Conservation (phyloP, 305 asterid genomes). For the Solanum hybrid region DNA sequence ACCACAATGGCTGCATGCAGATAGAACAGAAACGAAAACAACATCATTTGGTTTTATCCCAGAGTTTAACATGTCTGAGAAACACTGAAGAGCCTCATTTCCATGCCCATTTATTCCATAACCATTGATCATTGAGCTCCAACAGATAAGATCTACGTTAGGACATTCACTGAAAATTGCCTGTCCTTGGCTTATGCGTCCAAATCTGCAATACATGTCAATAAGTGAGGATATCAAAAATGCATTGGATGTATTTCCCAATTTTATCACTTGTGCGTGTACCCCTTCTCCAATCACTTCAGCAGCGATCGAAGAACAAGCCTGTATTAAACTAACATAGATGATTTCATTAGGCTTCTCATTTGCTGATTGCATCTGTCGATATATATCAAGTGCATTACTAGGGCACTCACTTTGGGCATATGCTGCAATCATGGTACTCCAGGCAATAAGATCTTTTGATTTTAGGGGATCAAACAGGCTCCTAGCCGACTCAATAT, state of each 20-base stretch:
- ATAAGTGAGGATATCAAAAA: slow-evolving; percentile 48
- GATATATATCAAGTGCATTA: slow-evolving; percentile 36
- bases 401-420: slow-evolving; percentile 37
- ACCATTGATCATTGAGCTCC: slow-evolving; percentile 95
- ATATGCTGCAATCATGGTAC: slow-evolving; percentile 57
- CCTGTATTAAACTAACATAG: slow-evolving; percentile 48
- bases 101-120: slow-evolving; percentile 68
- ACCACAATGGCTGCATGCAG: slow-evolving; percentile 82
- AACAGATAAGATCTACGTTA: slow-evolving; percentile 49
- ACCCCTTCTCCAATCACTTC: slow-evolving; percentile 47
- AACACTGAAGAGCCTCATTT: slow-evolving; percentile 57
- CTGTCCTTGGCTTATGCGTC: slow-evolving; percentile 43
- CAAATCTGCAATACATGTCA: slow-evolving; percentile 70
- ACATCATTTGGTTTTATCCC: slow-evolving; percentile 60
- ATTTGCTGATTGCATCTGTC: slow-evolving; percentile 44
- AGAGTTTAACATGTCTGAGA: slow-evolving; percentile 42
- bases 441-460: slow-evolving; percentile 77
- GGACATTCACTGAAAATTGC: slow-evolving; percentile 43
- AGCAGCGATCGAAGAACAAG: slow-evolving; percentile 38
- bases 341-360: slow-evolving; percentile 65
- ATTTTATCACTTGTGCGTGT: slow-evolving; percentile 45
- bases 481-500: slow-evolving; percentile 41
- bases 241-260: slow-evolving; percentile 42
- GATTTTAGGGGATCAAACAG: slow-evolving; percentile 38
- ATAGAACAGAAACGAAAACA: slow-evolving; percentile 58